phyloP scores from a whole-genome alignment of 352 stramenopile genomes.

The Phytopythium aichiense region DNA sequence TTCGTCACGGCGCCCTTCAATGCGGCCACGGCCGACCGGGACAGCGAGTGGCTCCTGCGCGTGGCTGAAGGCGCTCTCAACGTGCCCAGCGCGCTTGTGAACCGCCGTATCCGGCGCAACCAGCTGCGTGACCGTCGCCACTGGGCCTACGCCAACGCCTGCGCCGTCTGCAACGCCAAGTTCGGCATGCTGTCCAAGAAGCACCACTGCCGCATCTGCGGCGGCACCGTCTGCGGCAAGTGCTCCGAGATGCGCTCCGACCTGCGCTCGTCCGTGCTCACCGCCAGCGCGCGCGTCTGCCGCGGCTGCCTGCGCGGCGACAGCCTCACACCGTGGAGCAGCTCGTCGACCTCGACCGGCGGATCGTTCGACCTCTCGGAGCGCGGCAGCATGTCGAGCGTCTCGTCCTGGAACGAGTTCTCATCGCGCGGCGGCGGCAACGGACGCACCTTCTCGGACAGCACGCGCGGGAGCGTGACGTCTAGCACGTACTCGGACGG shows the following conservation, averaged over 20 bases:
- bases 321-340: conserved; percentile 11
- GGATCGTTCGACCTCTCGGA: conserved; percentile 9
- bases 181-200: conserved; percentile 71
- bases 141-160: conserved; percentile 55
- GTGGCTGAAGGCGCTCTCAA: conserved; percentile 46
- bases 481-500: conserved; percentile 23
- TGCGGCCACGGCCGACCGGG: conserved; percentile 27
- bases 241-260: conserved; percentile 59
- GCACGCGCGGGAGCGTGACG: conserved; percentile 18
- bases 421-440: conserved; percentile 5
- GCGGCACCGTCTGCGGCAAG: conserved; percentile 70
- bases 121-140: conserved; percentile 51
- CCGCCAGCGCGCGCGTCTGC: conserved; percentile 50
- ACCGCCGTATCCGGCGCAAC: conserved; percentile 63
- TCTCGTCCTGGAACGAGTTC: conserved; percentile 24
- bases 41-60: conserved; percentile 57
- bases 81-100: conserved; percentile 66
- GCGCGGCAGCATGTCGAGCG: conserved; percentile 16
- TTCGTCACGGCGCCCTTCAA: conserved; percentile 55
- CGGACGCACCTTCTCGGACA: conserved; percentile 7
- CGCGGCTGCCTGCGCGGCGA: conserved; percentile 73
- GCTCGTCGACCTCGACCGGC: conserved; percentile 7
- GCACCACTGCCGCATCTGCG: conserved; percentile 80
- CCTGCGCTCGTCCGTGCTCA: conserved; percentile 26
- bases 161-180: conserved; percentile 53